A percentile compares a stretch with the other conserved stretches of the same genome.
Evolutionary conservation across 2,329 filamentous ascomycete genomes (phyloP).

Genomic region (Chaetomiaceae sp.): DNA sequence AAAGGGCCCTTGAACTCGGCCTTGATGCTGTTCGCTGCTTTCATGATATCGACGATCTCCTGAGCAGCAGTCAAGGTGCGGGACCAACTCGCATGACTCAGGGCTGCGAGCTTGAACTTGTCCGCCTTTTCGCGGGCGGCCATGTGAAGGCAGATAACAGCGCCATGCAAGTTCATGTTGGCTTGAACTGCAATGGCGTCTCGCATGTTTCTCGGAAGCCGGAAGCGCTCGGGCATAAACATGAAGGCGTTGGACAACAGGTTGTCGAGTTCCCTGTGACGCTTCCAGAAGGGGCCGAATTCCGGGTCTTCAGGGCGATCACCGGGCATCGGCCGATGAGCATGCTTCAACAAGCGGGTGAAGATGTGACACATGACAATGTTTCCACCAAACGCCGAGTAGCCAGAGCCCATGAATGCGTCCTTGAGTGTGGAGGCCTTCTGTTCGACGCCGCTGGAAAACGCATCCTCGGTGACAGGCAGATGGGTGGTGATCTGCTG

Average conservation of each 20-base stretch:
- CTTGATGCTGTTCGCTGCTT: constrained; percentile 67
- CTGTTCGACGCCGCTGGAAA: constrained; percentile 60
- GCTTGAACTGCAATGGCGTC: constrained; percentile 73
- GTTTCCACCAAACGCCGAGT: constrained; percentile 69
- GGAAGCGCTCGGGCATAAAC: constrained; percentile 68
- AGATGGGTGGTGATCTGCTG: constrained; percentile 61
- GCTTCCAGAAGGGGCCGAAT: constrained; percentile 77
- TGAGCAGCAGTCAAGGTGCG: constrained; percentile 75
- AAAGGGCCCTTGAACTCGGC: constrained; percentile 66
- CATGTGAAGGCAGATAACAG: constrained; percentile 83
- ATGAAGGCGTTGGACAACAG: constrained; percentile 72
- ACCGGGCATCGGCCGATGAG: constrained; percentile 64
- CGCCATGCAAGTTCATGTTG: constrained; percentile 85
- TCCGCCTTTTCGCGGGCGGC: constrained; percentile 81
- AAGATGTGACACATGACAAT: constrained; percentile 73
- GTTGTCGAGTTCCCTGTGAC: constrained; percentile 79
- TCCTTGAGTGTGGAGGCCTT: constrained; percentile 59
- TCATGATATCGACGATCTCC: constrained; percentile 80
- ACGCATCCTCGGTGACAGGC: constrained; percentile 75
- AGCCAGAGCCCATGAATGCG: constrained; percentile 54
- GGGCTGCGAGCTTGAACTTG: constrained; percentile 60
- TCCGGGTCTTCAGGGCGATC: constrained; percentile 70
- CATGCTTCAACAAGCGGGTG: constrained; percentile 73
- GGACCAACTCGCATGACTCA: constrained; percentile 66
- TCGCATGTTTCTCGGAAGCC: constrained; percentile 62